A percentile compares a stretch with the other conserved stretches of the same genome.
phyloP scores from a whole-genome alignment of 257 asterid genomes.

The Marsdenia floribunda region DNA sequence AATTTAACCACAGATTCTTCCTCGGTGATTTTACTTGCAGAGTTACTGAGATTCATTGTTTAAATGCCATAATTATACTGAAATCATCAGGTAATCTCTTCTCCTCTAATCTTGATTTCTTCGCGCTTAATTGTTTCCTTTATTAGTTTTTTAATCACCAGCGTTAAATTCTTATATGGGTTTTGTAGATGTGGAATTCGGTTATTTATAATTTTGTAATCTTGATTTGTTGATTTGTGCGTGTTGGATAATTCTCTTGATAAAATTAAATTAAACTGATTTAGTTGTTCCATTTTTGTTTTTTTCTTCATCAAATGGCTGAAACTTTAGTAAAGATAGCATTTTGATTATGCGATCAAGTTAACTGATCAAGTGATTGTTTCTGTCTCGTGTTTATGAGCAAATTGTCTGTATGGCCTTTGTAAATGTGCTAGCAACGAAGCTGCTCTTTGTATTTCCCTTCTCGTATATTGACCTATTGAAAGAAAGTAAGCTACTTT shows the following conservation, averaged over 20 bases:
- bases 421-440: background rate
- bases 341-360: background rate
- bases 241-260: background rate
- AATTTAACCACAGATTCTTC: background rate
- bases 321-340: background rate
- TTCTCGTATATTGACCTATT: background rate
- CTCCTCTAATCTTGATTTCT: background rate
- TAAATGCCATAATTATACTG: background rate
- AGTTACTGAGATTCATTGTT: background rate
- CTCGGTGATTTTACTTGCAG: background rate
- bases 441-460: background rate
- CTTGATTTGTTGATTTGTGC: background rate
- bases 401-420: background rate
- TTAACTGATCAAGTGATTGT: background rate
- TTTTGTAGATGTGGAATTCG: background rate
- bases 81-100: background rate
- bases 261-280: background rate
- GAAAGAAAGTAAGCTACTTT: background rate
- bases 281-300: background rate
- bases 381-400: background rate
- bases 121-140: background rate
- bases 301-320: background rate
- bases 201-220: background rate
- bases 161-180: background rate
- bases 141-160: background rate